A percentile compares a stretch with the other conserved stretches of the same genome.
These are phyloP conservation scores for Geotrichum phurueaensis DNA, from an alignment of 1,139 yeast species.

Conservation along the genomic window DNA sequence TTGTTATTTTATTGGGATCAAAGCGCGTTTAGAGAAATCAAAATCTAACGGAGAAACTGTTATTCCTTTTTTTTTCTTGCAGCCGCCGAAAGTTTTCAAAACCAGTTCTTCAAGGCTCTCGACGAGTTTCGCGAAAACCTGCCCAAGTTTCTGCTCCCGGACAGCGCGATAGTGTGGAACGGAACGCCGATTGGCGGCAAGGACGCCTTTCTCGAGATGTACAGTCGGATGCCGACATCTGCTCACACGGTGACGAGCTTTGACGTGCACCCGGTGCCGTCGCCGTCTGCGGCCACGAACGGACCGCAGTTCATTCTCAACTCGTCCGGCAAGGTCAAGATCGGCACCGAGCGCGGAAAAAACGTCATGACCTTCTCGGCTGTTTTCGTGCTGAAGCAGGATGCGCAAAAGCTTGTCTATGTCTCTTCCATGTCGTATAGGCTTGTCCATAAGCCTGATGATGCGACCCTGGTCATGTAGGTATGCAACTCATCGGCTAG, in stretches of 20 bases:
- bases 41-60: not conserved
- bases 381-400: slow-evolving; percentile 29
- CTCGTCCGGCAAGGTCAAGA: slow-evolving; percentile 31
- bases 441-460: slow-evolving; percentile 33
- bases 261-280: slow-evolving; percentile 36
- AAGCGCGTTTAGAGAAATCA: not conserved
- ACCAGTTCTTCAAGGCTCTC: slow-evolving; percentile 29
- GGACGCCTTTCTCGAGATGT: slow-evolving; percentile 33
- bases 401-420: slow-evolving; percentile 19
- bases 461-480: slow-evolving; percentile 26
- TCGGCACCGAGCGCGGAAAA: slow-evolving; percentile 31
- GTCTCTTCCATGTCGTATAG: slow-evolving; percentile 34
- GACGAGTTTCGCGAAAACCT: slow-evolving; percentile 29
- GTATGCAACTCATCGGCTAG: not conserved
- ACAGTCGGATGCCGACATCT: slow-evolving; percentile 31
- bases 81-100: slow-evolving; percentile 21
- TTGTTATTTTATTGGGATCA: not conserved
- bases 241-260: slow-evolving; percentile 31
- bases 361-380: slow-evolving; percentile 33
- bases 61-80: not conserved
- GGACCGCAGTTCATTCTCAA: slow-evolving; percentile 27
- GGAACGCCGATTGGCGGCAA: slow-evolving; percentile 38
- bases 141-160: slow-evolving; percentile 26
- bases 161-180: slow-evolving; percentile 37
- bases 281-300: slow-evolving; percentile 8